Percentiles rank a stretch among this genome's conserved stretches.
Conservation (phyloP, 2,329 filamentous ascomycete species). For the Neurospora crassa region DNA sequence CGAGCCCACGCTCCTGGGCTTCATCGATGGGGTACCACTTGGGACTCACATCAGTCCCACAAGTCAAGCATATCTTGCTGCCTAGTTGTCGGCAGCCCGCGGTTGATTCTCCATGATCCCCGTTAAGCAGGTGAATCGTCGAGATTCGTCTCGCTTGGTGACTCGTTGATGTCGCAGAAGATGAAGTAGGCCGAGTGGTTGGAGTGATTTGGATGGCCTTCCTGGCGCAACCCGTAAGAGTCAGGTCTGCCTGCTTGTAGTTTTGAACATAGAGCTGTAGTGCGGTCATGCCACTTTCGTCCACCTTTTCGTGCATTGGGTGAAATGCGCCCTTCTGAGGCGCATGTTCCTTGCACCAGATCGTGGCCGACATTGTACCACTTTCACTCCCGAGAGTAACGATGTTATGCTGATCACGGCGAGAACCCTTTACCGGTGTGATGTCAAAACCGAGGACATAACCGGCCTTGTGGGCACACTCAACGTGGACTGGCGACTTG, state of each 20-base stretch:
- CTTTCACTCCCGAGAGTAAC: slow-evolving; percentile 73
- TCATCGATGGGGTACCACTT: slow-evolving; percentile 59
- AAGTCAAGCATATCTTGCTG: slow-evolving; percentile 53
- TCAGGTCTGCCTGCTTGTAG: slow-evolving; percentile 90
- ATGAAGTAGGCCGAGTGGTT: slow-evolving; percentile 28
- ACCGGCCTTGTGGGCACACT: slow-evolving; percentile 76
- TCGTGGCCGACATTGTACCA: slow-evolving; percentile 71
- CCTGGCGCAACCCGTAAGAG: slow-evolving; percentile 82
- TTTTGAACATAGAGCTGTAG: slow-evolving; percentile 79
- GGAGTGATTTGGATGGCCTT: slow-evolving; percentile 71
- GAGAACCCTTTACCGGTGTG: slow-evolving; percentile 77
- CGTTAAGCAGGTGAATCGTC: slow-evolving; percentile 29
- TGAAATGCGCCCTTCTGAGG: slow-evolving; percentile 64
- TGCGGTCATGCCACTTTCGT: slow-evolving; percentile 63
- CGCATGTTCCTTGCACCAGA: slow-evolving; percentile 90
- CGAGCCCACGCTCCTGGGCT: slow-evolving; percentile 40
- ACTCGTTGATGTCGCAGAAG: background rate
- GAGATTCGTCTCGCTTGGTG: slow-evolving; percentile 40
- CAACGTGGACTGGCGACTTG: slow-evolving; percentile 65
- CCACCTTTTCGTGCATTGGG: slow-evolving; percentile 65
- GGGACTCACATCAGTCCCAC: slow-evolving; percentile 61
- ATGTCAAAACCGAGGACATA: slow-evolving; percentile 87
- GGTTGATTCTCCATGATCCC: slow-evolving; percentile 18
- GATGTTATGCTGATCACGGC: slow-evolving; percentile 69
- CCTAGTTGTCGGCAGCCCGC: slow-evolving; percentile 27